A percentile compares a stretch with the other conserved stretches of the same genome.
These are phyloP conservation scores for Conoideocrella luteorostrata DNA, from an alignment of 2,329 filamentous ascomycete genomes.

Conservation along the genomic window DNA sequence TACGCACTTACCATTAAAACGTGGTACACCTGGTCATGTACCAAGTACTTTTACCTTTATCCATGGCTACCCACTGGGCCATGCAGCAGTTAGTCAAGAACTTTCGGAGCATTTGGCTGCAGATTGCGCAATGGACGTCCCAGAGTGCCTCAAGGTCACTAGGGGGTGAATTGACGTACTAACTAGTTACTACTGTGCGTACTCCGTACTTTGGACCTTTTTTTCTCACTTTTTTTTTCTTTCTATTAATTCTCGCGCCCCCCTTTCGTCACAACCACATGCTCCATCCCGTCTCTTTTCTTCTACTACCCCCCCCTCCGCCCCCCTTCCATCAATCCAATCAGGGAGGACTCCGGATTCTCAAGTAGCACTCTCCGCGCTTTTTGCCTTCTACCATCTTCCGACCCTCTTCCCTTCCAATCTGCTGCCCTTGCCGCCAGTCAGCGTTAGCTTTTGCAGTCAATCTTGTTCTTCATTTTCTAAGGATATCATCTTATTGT, in stretches of 20 bases:
- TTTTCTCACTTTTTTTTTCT: background rate
- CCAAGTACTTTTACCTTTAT: too few species aligned
- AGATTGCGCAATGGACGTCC: background rate
- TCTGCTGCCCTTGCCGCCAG: background rate
- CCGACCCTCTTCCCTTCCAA: background rate
- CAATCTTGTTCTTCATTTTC: background rate
- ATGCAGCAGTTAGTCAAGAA: too few species aligned
- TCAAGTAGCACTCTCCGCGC: too few species aligned
- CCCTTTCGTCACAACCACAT: background rate
- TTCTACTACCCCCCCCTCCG: background rate
- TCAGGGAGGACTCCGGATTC: background rate
- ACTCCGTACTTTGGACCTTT: too few species aligned
- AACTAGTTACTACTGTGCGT: too few species aligned
- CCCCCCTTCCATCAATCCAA: background rate
- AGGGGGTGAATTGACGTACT: too few species aligned
- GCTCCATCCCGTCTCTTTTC: background rate
- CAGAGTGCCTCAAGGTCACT: background rate
- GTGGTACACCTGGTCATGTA: too few species aligned
- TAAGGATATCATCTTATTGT: background rate
- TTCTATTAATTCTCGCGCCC: background rate
- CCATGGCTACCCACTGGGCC: too few species aligned
- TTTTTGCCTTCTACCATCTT: background rate
- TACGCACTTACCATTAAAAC: too few species aligned
- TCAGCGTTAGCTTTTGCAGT: background rate
- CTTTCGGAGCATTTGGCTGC: background rate